These are phyloP conservation scores for Beta corolliflora DNA, from an alignment of 179 eudicot species.

Conservation along the genomic window DNA sequence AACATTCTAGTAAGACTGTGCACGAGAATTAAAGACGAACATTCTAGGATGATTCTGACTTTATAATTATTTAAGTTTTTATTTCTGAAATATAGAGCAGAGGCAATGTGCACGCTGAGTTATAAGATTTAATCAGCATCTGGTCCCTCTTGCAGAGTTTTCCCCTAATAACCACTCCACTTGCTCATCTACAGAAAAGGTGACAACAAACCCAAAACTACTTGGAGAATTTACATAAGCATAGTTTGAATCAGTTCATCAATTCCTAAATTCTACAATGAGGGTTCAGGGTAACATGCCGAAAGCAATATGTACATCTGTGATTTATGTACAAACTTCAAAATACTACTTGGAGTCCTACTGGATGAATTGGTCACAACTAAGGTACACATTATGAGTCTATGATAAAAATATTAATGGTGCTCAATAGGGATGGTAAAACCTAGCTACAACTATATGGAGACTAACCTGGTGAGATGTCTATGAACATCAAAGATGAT, in stretches of 20 bases:
- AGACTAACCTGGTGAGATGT: conserved; percentile 75
- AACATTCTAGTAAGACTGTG: neutral
- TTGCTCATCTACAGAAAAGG: neutral
- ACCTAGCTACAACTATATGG: neutral
- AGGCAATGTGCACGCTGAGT: neutral
- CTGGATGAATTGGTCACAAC: neutral
- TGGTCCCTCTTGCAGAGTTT: neutral
- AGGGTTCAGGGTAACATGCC: neutral
- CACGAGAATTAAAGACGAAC: neutral
- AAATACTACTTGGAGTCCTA: neutral
- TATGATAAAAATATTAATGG: neutral
- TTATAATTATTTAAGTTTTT: too few relatives aligned
- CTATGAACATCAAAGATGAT: conserved; percentile 96
- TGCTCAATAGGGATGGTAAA: neutral
- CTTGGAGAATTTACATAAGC: neutral
- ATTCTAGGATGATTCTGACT: neutral
- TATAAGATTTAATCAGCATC: neutral
- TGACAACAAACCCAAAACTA: neutral
- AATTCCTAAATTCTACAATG: neutral
- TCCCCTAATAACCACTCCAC: neutral
- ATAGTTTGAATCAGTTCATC: neutral
- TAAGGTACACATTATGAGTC: neutral
- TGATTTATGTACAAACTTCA: neutral
- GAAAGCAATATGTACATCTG: neutral
- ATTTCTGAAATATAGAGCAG: neutral